Base-by-base conservation (phyloP, 768 basidiomycete genomes). In the Boletus reticuloceps region DNA sequence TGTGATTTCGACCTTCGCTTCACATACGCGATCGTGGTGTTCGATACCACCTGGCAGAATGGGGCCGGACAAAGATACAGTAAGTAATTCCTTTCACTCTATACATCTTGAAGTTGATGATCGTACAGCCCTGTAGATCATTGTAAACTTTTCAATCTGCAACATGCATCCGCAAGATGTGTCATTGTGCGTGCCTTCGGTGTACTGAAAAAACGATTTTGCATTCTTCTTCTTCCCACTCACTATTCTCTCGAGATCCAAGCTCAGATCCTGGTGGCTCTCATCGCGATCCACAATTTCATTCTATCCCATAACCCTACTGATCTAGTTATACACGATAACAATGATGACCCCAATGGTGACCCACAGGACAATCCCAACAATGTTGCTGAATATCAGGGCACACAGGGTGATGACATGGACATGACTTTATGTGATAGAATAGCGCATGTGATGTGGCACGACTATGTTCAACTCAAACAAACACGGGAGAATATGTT, bases 11-110 rank as follows among this genome's bases (percentile, higher is more conserved):
- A 64, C 32, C 49, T 77, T 29, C 39, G 50, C 2, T 78, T 79
- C 47, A 58, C 64, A 6, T 79, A 77, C 58, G 42, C 75, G 7
- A 74, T 47, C 58, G 58, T 19, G 68, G 71, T 41, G 7, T 34
- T 9, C 7, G 12, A 67, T 78, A 78, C 61, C 74, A 77, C 47
- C 63, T 76, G 37, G 59, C 58, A 10, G 71, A 76, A 50, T 77
- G 74, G 72, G 53, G 20, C 2, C 34, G 17, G 1, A 29, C 55
- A 16, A 7, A n/a, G 16, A 4, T 25, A 22, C 14, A 20, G 32
- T 34, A 34, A 9, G 32, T 10, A 34, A 10, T 34, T 34, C 10
- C 32, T 34, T 34, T 34, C 19, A 16, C 3, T 25, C 25, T n/a
- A n/a, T 25, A 25, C 25, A 25, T 25, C 25, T 25, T 25, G 25